phyloP scores from a whole-genome alignment of 2,329 filamentous ascomycete species.

The Bipolaris zeicola region DNA sequence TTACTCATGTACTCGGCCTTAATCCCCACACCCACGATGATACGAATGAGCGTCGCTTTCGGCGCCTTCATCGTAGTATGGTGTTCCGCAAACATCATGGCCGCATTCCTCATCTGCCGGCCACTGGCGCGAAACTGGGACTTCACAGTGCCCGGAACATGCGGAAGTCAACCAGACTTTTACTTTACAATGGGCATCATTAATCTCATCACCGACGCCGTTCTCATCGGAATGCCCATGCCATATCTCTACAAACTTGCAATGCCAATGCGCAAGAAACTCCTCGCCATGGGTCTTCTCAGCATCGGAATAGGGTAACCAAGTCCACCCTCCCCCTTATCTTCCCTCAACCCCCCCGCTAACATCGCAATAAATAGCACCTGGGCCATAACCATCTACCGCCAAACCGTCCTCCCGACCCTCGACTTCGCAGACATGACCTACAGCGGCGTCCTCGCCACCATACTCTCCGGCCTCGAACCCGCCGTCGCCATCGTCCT shows the following conservation, averaged over 20 bases:
- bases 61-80: slow-evolving; percentile 20
- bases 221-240: slow-evolving; percentile 26
- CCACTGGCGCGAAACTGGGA: slow-evolving; percentile 28
- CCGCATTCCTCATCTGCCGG: slow-evolving; percentile 23
- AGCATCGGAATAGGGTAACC: slow-evolving; percentile 29
- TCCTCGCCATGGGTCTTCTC: slow-evolving; percentile 21
- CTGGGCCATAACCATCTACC: slow-evolving; percentile 32
- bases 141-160: slow-evolving; percentile 18
- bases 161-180: slow-evolving; percentile 24
- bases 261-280: slow-evolving; percentile 19
- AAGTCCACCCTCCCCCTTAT: background rate
- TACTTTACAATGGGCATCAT: slow-evolving; percentile 21
- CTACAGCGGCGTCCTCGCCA: slow-evolving; percentile 24
- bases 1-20: slow-evolving; percentile 26
- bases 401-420: slow-evolving; percentile 18
- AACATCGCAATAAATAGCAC: slow-evolving; percentile 15
- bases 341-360: no score
- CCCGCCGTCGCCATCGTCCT: slow-evolving; percentile 29
- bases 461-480: slow-evolving; percentile 27
- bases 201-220: slow-evolving; percentile 27
- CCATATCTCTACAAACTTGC: slow-evolving; percentile 25
- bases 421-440: slow-evolving; percentile 29
- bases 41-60: slow-evolving; percentile 7
- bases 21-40: slow-evolving; percentile 21
- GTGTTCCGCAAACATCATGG: slow-evolving; percentile 20